Percentiles rank a stretch among this genome's conserved stretches.
Conservation (phyloP, 306 rosid genomes). For the Crotalaria pallida region DNA sequence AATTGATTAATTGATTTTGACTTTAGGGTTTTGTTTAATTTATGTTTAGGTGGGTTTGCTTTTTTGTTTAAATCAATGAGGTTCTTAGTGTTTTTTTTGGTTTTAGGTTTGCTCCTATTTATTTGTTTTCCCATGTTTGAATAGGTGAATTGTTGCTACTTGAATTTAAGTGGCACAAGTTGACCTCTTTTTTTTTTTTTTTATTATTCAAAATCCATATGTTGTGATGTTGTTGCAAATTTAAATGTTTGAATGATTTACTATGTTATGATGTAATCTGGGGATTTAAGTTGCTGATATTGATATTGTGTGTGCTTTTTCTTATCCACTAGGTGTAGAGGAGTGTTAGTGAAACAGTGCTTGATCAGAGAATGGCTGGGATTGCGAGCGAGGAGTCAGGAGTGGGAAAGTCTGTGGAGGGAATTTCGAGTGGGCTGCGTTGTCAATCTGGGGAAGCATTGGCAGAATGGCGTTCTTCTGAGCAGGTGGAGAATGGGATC, state of each 20-base stretch:
- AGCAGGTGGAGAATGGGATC: constrained; percentile 96
- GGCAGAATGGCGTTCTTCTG: constrained; percentile 97
- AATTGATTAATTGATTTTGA: constrained; percentile 19
- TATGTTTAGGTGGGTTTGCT: constrained; percentile 26
- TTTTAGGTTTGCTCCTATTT: not conserved
- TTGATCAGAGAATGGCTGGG: constrained; percentile 74
- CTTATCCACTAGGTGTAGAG: constrained; percentile 32
- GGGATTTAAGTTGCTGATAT: constrained; percentile 18
- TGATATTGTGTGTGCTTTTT: constrained; percentile 26
- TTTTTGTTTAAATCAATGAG: not conserved
- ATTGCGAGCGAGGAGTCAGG: constrained; percentile 67
- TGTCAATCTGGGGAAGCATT: constrained; percentile 88
- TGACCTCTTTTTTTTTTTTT: not conserved
- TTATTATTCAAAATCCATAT: too few relatives aligned
- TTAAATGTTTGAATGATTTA: not conserved
- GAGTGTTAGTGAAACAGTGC: constrained; percentile 40
- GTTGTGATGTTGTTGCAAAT: not conserved
- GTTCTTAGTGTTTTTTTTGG: not conserved
- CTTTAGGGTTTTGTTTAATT: constrained; percentile 44
- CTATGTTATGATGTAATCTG: constrained; percentile 10
- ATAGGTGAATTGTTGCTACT: not conserved
- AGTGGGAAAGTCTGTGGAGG: constrained; percentile 74
- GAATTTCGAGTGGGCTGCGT: constrained; percentile 65
- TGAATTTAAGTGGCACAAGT: not conserved
- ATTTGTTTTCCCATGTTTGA: not conserved